Base-by-base conservation (phyloP, 805 yeast genomes). In the Lipomyces japonicus region DNA sequence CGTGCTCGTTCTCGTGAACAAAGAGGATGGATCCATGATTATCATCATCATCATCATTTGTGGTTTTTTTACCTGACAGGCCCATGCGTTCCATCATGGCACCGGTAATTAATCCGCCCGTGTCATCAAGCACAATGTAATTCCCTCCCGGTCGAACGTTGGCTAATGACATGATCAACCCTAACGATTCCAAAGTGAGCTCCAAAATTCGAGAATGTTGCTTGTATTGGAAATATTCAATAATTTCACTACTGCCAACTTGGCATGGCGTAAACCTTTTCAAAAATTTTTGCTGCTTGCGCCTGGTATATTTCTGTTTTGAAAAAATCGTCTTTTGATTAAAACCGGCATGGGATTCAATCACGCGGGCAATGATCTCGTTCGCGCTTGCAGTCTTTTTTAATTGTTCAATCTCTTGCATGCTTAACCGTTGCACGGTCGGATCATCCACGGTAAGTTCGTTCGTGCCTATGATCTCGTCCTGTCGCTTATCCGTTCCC, bases 1-100 rank as follows among this genome's bases (percentile, higher is more conserved):
- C 82, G 64, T 91, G 97, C 66, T 93, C 98, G 67, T 88, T 88
- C 64, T 93, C 98, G 68, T 93, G 97, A 1, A 82, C 73, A 19
- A 87, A 75, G 2, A 87, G 74, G 39, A 93, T 79, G 45, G 79
- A 71, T 12, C 96, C 95, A 1, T 28, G 32, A 28, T 63, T 67
- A 3, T 79, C 57, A 16, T 38, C 50, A 40, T 39, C 42, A 2
- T 23, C 42, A 23, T 22, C 30, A 23, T 10, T 21, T n/a, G n/a
- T n/a, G n/a, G n/a, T n/a, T 10, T 34, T 7, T 18, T 16, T 37
- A 35, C n/a, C n/a, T n/a, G n/a, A n/a, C n/a, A 44, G 79, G 53
- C 80, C 81, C 91, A 95, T 86, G 64, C 97, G 75, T 65, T 93
- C 99, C 68, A 93, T 65, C 75, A 93, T 73, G 3, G 95, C 87